These are phyloP conservation scores for Corchorus olitorius DNA, from an alignment of 345 rosid genomes.

Conservation along the genomic window DNA sequence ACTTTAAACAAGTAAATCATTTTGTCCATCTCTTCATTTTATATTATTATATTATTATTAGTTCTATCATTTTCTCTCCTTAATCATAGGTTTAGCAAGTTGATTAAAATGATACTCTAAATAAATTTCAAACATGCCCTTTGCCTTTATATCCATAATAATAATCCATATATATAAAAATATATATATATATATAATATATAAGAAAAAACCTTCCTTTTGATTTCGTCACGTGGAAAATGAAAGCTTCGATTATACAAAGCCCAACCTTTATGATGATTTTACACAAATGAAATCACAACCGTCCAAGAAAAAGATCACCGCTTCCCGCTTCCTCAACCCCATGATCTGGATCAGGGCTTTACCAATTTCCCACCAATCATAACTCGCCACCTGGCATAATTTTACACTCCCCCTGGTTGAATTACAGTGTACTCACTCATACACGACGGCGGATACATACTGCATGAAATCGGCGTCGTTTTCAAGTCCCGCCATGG, in stretches of 20 bases:
- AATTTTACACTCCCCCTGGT: neutral
- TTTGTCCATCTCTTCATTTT: neutral
- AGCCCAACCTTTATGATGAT: neutral
- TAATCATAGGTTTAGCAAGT: neutral
- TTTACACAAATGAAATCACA: conserved; percentile 12
- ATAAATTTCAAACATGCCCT: neutral
- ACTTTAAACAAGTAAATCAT: neutral
- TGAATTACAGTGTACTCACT: conserved; percentile 1
- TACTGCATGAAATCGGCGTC: conserved; percentile 89
- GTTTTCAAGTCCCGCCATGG: conserved; percentile 63
- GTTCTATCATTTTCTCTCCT: neutral
- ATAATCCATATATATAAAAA: too few species aligned
- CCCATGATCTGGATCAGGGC: neutral
- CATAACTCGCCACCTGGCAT: neutral
- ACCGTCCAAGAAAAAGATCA: neutral
- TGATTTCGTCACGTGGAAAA: conserved; percentile 17
- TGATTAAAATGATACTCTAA: neutral
- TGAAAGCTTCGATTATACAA: neutral
- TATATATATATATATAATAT: too few species aligned
- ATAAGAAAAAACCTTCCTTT: neutral
- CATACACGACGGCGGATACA: conserved; percentile 40
- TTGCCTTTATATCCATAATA: neutral
- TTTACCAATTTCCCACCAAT: neutral
- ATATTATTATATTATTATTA: neutral
- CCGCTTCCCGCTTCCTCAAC: neutral